phyloP scores from a whole-genome alignment of 768 basidiomycete genomes.

The Suillus spraguei region DNA sequence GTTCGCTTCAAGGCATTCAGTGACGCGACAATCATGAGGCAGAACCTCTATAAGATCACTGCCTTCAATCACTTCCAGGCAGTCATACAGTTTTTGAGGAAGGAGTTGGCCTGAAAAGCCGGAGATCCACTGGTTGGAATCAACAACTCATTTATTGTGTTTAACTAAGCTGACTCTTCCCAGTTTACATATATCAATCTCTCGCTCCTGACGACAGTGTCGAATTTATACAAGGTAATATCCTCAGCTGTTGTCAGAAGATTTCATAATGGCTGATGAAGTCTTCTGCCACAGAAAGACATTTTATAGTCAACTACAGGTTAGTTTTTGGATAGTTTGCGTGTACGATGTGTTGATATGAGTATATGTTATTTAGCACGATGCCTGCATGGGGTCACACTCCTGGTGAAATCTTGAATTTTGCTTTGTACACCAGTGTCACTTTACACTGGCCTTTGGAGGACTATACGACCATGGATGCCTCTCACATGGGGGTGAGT shows the following conservation, averaged over 20 bases:
- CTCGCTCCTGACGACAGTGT: conserved; percentile 79
- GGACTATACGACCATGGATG: too few species aligned
- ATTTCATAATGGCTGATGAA: conserved; percentile 28
- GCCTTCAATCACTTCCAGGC: conserved; percentile 93
- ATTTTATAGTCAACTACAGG: conserved; percentile 94
- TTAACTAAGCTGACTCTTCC: conserved; percentile 35
- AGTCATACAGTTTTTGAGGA: conserved; percentile 90
- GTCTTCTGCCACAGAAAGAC: conserved; percentile 88
- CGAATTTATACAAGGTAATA: conserved; percentile 65
- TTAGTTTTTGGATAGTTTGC: conserved; percentile 28
- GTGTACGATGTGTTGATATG: too few species aligned
- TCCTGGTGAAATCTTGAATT: too few species aligned
- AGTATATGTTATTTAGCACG: conserved; percentile 40
- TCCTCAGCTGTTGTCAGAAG: neutral
- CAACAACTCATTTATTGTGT: conserved; percentile 38
- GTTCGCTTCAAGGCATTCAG: conserved; percentile 98
- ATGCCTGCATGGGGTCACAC: conserved; percentile 73
- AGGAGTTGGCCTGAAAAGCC: conserved; percentile 84
- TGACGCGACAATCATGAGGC: conserved; percentile 98
- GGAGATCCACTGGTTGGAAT: conserved; percentile 78
- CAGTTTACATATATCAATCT: conserved; percentile 83
- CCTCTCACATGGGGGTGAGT: too few species aligned
- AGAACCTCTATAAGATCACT: conserved; percentile 98
- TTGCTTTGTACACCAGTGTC: too few species aligned
- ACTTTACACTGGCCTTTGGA: too few species aligned